Evolutionary conservation across 1,139 yeast genomes (phyloP), one percentile per base, ranked within the genome.

Genomic region (Saccharomyces hybrid): DNA sequence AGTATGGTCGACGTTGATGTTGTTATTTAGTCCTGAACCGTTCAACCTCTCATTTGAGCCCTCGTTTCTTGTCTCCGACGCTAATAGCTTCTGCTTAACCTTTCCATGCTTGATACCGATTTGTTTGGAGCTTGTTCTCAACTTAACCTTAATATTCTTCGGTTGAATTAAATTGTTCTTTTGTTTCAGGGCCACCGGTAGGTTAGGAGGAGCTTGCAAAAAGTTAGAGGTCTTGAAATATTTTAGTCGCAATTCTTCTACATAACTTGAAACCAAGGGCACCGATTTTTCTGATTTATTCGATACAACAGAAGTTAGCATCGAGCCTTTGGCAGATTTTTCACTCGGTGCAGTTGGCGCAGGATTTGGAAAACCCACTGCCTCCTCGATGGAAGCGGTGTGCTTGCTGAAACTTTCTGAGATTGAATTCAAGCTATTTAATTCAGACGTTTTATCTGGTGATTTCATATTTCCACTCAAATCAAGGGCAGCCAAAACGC

Each of bases 61-160:
- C 50, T 64, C 69, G 30, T 61, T 62, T 1, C 66, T 59, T 14
- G 72, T 67, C 54, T 70, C 73, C 20, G 67, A 51, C 5, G 71
- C 56, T 13, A 70, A 48, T 23, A 70, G 52, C 51, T 69, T 70
- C 56, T 67, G 69, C 51, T 69, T 70, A 6, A 69, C 67, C 51
- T 63, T 66, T 16, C 72, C 72, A 54, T 70, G 73, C 49, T 69
- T 70, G 42, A 70, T 70, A 51, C 72, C 72, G 16, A 69, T 64
- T 53, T 69, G 72, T 49, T 66, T 67, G 2, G 71, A 59, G 56
- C 65, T 69, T 1, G 72, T 70, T 55, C 71, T 63, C n/a, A 64
- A 63, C 38, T 64, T 63, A 13, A 67, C 72, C 55, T 61, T 67
- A 42, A 65, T 67, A 52, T 66, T 67, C 51, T 64, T 67, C 1